Conservation (phyloP, 805 yeast species). For the Pichia nanzhaoensis region DNA sequence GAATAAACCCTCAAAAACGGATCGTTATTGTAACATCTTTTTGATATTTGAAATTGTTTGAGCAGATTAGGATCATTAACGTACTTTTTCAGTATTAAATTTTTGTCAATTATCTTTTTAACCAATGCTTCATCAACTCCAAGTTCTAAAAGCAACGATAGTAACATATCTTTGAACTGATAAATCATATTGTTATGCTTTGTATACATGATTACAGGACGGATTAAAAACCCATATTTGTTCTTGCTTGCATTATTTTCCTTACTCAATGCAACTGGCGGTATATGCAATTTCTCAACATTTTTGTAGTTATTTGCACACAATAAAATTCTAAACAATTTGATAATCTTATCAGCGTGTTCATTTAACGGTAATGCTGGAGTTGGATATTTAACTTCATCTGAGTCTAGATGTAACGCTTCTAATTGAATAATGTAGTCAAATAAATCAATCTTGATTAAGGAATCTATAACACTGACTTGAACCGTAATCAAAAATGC, state of each 20-base stretch:
- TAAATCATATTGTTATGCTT: conserved; percentile 43
- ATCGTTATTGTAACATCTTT: conserved; percentile 8
- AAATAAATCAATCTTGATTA: conserved; percentile 56
- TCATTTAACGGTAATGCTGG: conserved; percentile 24
- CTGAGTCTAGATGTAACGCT: not conserved
- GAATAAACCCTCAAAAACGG: conserved; percentile 21
- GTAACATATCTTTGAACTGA: conserved; percentile 27
- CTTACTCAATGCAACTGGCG: conserved; percentile 42
- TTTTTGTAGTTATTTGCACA: conserved; percentile 50
- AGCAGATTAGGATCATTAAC: conserved; percentile 18
- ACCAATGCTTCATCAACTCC: conserved; percentile 19
- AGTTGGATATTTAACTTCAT: not conserved
- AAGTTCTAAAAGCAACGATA: conserved; percentile 13
- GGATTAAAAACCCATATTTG: conserved; percentile 34
- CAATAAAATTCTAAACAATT: conserved; percentile 51
- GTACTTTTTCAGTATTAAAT: conserved; percentile 15
- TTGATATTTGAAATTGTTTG: conserved; percentile 1
- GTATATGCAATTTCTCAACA: conserved; percentile 35
- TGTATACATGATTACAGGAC: conserved; percentile 54
- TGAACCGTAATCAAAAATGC: conserved; percentile 59
- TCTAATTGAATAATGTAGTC: conserved; percentile 69
- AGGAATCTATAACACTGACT: conserved; percentile 58
- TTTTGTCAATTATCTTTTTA: conserved; percentile 10
- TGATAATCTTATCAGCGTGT: conserved; percentile 48
- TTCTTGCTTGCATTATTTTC: conserved; percentile 7